A percentile compares a stretch with the other conserved stretches of the same genome.
Conservation (phyloP, 306 rosid species). For the Trifolium fragiferum region DNA sequence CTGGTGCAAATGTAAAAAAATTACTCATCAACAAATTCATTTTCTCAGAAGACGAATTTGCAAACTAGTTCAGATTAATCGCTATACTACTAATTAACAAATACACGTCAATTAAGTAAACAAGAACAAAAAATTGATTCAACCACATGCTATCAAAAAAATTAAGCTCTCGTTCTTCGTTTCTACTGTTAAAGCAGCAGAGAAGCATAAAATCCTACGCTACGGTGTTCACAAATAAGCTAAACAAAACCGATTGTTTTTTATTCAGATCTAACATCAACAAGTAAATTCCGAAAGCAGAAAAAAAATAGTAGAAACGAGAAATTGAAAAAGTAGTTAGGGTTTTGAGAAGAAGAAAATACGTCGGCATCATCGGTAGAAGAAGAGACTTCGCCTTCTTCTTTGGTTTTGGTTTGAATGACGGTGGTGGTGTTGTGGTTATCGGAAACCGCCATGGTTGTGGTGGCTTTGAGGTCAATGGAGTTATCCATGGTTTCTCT, state of each 20-base stretch:
- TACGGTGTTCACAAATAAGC: background rate
- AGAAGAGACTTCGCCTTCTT: constrained; percentile 91
- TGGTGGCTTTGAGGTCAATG: constrained; percentile 42
- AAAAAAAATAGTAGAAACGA: background rate
- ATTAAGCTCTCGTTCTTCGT: background rate
- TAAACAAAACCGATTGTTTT: background rate
- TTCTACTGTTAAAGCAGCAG: constrained; percentile 18
- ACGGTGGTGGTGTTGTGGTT: constrained; percentile 34
- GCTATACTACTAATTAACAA: constrained; percentile 3
- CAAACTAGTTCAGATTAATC: background rate
- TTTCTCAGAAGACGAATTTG: constrained; percentile 19
- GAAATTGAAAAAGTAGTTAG: constrained; percentile 8
- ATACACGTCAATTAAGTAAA: background rate
- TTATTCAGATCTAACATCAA: constrained; percentile 27
- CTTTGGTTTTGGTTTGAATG: constrained; percentile 50
- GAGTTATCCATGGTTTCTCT: constrained; percentile 44
- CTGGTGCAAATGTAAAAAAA: constrained; percentile 43
- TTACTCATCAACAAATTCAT: constrained; percentile 30
- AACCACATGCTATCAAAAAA: background rate
- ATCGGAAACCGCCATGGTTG: constrained; percentile 37
- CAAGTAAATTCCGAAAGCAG: background rate
- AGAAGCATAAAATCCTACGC: constrained; percentile 23
- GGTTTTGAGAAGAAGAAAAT: constrained; percentile 44
- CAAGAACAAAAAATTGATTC: constrained; percentile 8
- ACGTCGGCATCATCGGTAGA: constrained; percentile 61